phyloP scores from a whole-genome alignment of 768 basidiomycete genomes.

The Aureoboletus auriporus region DNA sequence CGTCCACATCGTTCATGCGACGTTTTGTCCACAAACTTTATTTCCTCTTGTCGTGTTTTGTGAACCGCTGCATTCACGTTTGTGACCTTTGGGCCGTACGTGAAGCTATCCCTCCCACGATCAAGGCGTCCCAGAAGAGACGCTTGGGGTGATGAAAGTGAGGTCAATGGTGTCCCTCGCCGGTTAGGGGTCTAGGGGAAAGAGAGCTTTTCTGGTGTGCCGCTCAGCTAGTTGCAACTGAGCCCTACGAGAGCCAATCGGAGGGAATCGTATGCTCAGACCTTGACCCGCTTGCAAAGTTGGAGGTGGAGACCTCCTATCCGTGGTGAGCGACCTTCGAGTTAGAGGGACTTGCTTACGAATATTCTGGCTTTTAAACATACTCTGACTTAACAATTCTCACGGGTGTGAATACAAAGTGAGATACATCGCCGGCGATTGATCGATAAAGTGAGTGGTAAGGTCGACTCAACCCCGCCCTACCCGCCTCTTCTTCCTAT shows the following conservation, averaged over 20 bases:
- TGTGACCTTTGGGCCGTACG: too few species aligned
- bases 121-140: slow-evolving; percentile 12
- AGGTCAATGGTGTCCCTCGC: slow-evolving; percentile 4
- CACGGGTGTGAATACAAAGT: too few species aligned
- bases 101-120: background rate
- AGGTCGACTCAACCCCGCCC: slow-evolving; percentile 4
- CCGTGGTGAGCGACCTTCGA: slow-evolving; percentile 54
- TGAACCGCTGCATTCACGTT: too few species aligned
- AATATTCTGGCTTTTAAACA: too few species aligned
- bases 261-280: slow-evolving; percentile 71
- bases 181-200: slow-evolving; percentile 41
- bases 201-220: slow-evolving; percentile 61
- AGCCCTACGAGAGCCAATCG: slow-evolving; percentile 61
- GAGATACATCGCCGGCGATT: too few species aligned
- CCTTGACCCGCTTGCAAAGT: slow-evolving; percentile 75
- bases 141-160: slow-evolving; percentile 15
- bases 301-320: slow-evolving; percentile 37
- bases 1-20: background rate
- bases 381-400: background rate
- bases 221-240: slow-evolving; percentile 53
- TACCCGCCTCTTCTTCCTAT: slow-evolving; percentile 29
- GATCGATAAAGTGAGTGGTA: too few species aligned
- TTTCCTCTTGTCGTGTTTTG: slow-evolving; percentile 1
- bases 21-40: background rate
- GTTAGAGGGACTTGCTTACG: too few species aligned